Evolutionary conservation across 2,329 filamentous ascomycete genomes (phyloP).

Genomic region (Talaromyces sp.): DNA sequence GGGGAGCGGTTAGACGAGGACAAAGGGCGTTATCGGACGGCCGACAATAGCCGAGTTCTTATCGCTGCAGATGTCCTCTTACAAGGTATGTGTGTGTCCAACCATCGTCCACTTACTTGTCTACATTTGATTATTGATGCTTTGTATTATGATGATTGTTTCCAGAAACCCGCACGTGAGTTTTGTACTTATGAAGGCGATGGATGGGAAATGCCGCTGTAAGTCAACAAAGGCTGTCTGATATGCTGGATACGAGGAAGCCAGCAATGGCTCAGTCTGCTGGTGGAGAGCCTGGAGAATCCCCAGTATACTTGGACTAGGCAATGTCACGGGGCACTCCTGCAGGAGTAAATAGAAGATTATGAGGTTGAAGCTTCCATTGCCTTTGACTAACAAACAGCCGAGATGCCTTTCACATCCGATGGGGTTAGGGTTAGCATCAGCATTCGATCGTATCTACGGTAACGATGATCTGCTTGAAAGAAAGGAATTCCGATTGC

Average conservation of each 20-base stretch:
- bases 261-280: background rate
- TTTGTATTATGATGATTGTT: background rate
- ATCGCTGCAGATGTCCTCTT: slow-evolving; percentile 3
- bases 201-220: background rate
- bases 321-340: too few relatives aligned
- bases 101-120: background rate
- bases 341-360: too few relatives aligned
- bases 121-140: background rate
- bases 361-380: background rate
- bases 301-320: background rate
- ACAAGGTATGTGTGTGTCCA: too few relatives aligned
- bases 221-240: background rate
- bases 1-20: slow-evolving; percentile 15
- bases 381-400: background rate
- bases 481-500: background rate
- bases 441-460: background rate
- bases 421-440: background rate
- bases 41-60: slow-evolving; percentile 20
- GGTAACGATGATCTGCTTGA: too few relatives aligned
- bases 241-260: background rate
- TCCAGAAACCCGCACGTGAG: too few relatives aligned
- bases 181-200: background rate
- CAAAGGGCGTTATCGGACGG: slow-evolving; percentile 13
- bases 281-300: background rate
- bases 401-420: background rate